Evolutionary conservation across 331 rosid genomes (phyloP).

Genomic region (Pyracantha coccinea): DNA sequence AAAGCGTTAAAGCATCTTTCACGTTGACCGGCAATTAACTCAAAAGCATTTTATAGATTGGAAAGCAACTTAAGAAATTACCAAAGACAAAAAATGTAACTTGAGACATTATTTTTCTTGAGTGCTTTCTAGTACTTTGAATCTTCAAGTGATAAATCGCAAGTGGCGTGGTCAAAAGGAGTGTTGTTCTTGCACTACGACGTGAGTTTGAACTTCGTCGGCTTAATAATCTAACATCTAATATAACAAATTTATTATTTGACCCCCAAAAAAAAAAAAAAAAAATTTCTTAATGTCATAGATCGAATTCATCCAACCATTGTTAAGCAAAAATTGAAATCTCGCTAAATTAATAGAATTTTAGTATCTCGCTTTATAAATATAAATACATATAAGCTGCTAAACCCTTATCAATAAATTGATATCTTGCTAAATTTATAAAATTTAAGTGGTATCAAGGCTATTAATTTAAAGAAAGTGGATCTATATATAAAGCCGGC

Average conservation of each 20-base stretch:
- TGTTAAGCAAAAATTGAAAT: no score
- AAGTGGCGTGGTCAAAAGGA: no score
- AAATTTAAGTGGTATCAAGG: neutral
- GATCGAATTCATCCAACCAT: neutral
- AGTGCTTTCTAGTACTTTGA: no score
- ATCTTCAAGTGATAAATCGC: no score
- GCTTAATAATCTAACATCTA: no score
- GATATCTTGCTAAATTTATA: neutral
- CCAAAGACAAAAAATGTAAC: neutral
- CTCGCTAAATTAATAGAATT: no score
- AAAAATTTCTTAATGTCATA: neutral
- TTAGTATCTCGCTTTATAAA: neutral
- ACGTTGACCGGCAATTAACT: neutral
- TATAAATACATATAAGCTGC: no score
- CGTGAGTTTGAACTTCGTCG: accelerated
- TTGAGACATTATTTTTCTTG: neutral
- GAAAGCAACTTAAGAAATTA: neutral
- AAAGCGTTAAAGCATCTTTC: neutral
- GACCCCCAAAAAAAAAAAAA: accelerated
- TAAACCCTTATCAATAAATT: neutral
- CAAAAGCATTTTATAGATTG: neutral
- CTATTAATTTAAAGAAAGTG: no score
- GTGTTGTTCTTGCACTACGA: no score
- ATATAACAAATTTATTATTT: no score
- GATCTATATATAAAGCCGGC: no score